These are phyloP conservation scores for Suhomyces panamericanus DNA, from an alignment of 1,139 yeast species.

Conservation along the genomic window DNA sequence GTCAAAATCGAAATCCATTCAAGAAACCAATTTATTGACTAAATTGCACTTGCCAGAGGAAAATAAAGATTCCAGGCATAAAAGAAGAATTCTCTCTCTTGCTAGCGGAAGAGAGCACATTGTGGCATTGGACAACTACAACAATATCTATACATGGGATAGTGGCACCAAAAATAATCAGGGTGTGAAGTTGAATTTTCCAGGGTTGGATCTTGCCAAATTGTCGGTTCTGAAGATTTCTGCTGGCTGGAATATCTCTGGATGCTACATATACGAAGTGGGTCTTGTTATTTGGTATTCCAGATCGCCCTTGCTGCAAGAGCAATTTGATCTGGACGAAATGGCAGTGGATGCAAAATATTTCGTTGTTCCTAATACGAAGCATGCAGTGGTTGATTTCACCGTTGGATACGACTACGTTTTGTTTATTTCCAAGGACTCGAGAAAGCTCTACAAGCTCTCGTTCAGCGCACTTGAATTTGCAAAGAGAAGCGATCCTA, in stretches of 20 bases:
- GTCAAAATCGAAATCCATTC: conserved; percentile 10
- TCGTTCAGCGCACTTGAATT: conserved; percentile 28
- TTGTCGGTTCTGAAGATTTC: conserved; percentile 44
- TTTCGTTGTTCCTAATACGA: conserved; percentile 42
- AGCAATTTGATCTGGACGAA: conserved; percentile 21
- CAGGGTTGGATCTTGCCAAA: conserved; percentile 15
- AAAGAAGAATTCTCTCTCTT: conserved; percentile 41
- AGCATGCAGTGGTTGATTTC: conserved; percentile 51
- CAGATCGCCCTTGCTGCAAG: conserved; percentile 36
- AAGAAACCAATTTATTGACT: conserved; percentile 34
- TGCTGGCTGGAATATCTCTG: conserved; percentile 72
- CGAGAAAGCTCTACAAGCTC: conserved; percentile 48
- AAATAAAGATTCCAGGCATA: conserved; percentile 19
- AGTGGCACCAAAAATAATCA: conserved; percentile 36
- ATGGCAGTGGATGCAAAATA: conserved; percentile 36
- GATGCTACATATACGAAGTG: conserved; percentile 48
- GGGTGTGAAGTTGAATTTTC: conserved; percentile 53
- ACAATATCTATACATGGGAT: conserved; percentile 67
- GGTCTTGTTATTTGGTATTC: conserved; percentile 66
- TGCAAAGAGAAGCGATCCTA: conserved; percentile 10
- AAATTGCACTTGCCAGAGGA: conserved; percentile 26
- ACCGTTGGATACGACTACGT: conserved; percentile 55
- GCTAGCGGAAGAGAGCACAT: conserved; percentile 70
- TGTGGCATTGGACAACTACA: conserved; percentile 57
- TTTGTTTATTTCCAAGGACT: conserved; percentile 44